These are phyloP conservation scores for Phaeomoniella chlamydospora DNA, from an alignment of 2,329 filamentous ascomycete genomes.

Conservation along the genomic window DNA sequence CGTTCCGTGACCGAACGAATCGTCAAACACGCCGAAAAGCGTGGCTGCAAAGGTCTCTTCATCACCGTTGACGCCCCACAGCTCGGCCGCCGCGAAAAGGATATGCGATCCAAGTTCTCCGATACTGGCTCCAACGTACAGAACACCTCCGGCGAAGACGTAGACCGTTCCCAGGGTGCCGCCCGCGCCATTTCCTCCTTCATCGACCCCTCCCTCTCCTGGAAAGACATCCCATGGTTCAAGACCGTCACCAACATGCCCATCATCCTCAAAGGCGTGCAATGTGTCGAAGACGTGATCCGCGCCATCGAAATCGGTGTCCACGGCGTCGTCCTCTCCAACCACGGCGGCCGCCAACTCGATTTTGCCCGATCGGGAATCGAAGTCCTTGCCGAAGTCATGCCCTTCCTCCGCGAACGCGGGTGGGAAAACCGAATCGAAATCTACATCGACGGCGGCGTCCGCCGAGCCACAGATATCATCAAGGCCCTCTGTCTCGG, in stretches of 20 bases:
- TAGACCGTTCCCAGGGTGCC: slow-evolving; percentile 82
- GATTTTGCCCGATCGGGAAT: slow-evolving; percentile 82
- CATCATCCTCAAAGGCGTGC: slow-evolving; percentile 90
- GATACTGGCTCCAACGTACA: slow-evolving; percentile 78
- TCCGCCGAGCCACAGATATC: slow-evolving; percentile 83
- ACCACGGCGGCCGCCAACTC: slow-evolving; percentile 89
- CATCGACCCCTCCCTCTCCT: slow-evolving; percentile 86
- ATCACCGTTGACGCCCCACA: slow-evolving; percentile 97
- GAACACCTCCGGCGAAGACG: slow-evolving; percentile 45
- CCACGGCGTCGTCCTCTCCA: slow-evolving; percentile 83
- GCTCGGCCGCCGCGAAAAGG: slow-evolving; percentile 87
- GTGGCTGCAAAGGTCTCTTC: slow-evolving; percentile 90
- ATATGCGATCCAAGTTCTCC: slow-evolving; percentile 87
- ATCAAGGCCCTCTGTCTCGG: slow-evolving; percentile 90
- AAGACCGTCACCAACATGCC: slow-evolving; percentile 80
- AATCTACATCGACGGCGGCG: slow-evolving; percentile 80
- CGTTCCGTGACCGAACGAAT: slow-evolving; percentile 80
- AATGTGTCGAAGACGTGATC: slow-evolving; percentile 88
- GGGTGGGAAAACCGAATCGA: slow-evolving; percentile 67
- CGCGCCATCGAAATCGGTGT: slow-evolving; percentile 69
- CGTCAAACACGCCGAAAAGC: slow-evolving; percentile 76
- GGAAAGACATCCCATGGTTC: slow-evolving; percentile 94
- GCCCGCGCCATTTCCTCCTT: slow-evolving; percentile 91
- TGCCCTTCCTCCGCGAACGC: slow-evolving; percentile 65
- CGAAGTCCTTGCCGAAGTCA: slow-evolving; percentile 83